Conservation (phyloP, 148 eudicot genomes). For the Diospyros lotus region DNA sequence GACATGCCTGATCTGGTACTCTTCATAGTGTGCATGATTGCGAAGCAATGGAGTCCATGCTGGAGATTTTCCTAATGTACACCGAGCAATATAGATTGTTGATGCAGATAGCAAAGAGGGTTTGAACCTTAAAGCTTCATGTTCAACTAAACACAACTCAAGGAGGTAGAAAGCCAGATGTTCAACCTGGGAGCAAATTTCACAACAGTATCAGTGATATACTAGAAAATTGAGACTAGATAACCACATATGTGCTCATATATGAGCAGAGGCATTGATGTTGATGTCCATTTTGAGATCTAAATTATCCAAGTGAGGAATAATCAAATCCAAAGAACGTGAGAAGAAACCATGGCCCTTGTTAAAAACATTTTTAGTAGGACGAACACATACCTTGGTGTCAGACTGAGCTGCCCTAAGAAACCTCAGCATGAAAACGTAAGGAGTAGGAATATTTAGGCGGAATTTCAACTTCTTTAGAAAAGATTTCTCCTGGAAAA, state of each 20-base stretch:
- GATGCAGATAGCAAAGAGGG: slow-evolving; percentile 85
- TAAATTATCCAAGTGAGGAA: too few relatives aligned
- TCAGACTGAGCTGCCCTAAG: slow-evolving; percentile 80
- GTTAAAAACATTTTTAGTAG: background rate
- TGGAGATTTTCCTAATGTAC: slow-evolving; percentile 55
- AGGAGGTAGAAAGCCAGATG: slow-evolving; percentile 90
- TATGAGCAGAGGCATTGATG: background rate
- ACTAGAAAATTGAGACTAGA: background rate
- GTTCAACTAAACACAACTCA: slow-evolving; percentile 75
- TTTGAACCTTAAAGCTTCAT: slow-evolving; percentile 69
- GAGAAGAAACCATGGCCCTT: slow-evolving; percentile 1
- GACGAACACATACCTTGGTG: slow-evolving; percentile 41
- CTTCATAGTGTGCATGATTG: slow-evolving; percentile 55
- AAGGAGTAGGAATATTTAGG: slow-evolving; percentile 77
- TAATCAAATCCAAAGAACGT: too few relatives aligned
- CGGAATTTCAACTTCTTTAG: slow-evolving; percentile 77
- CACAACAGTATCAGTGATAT: background rate
- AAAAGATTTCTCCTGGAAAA: slow-evolving; percentile 64
- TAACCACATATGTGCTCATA: background rate
- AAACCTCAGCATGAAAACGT: slow-evolving; percentile 87
- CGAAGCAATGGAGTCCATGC: slow-evolving; percentile 66
- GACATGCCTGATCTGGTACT: slow-evolving; percentile 58
- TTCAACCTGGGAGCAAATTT: slow-evolving; percentile 49
- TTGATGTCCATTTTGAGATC: too few relatives aligned
- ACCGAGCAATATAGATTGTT: slow-evolving; percentile 77